Conservation (phyloP, 139 green algal genomes). For the Ulvella scutata region DNA sequence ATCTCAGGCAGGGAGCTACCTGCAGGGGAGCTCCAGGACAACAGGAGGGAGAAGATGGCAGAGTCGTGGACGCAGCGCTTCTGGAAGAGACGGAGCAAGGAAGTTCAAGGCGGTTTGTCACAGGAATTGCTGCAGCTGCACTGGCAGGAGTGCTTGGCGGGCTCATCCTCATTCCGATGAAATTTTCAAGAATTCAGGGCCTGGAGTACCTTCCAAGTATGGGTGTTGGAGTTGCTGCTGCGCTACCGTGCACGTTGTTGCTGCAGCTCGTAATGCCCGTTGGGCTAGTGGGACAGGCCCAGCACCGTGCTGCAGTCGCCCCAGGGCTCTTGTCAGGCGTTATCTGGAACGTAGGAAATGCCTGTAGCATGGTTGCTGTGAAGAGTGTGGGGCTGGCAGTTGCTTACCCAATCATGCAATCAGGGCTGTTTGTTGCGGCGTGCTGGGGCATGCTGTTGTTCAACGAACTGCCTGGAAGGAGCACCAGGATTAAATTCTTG, state of each 20-base stretch:
- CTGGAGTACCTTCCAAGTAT: neutral
- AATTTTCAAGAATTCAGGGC: neutral
- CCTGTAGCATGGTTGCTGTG: neutral
- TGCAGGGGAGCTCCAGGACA: too few relatives aligned
- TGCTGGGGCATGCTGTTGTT: neutral
- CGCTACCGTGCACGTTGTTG: neutral
- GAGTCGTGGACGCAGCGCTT: too few relatives aligned
- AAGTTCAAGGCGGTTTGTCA: too few relatives aligned
- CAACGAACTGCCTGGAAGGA: neutral
- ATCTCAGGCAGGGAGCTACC: too few relatives aligned
- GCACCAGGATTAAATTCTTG: neutral
- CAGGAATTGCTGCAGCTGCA: neutral
- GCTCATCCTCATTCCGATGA: conserved; percentile 1
- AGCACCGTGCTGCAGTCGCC: neutral
- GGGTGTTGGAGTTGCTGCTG: neutral
- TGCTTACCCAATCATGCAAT: conserved; percentile 1
- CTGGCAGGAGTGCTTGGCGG: neutral
- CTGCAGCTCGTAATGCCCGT: neutral
- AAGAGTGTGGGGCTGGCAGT: neutral
- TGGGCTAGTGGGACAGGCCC: neutral
- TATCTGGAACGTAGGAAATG: neutral
- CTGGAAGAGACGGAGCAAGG: too few relatives aligned
- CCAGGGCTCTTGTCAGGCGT: neutral
- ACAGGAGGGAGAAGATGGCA: too few relatives aligned
- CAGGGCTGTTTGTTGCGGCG: neutral